Evolutionary conservation across 768 basidiomycete species (phyloP), one percentile per base, ranked within the genome.

Genomic region (Naganishia onofrii): DNA sequence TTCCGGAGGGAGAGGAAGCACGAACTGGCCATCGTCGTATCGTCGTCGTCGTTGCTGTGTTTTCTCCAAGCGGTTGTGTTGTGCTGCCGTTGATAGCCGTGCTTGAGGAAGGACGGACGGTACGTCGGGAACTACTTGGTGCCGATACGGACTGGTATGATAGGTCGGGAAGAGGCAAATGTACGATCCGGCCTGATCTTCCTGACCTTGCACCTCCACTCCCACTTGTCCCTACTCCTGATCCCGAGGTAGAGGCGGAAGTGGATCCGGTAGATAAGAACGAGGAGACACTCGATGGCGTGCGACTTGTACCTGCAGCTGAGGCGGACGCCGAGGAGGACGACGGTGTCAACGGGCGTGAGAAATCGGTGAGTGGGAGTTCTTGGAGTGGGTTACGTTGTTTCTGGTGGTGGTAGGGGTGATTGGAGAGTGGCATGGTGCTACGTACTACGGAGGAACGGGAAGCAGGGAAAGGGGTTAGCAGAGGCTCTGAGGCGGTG

Each of bases 331-430:
- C 29, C 34, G 57, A 34, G 3, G 55, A 21, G 21, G 23, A 26
- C 1, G 60, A 44, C 29, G 60, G 42, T 17, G 60, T 13, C 5
- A 4, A 17, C 9, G 60, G 28, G 2, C 60, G 60, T 6, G 26
- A 26, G 42, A 46, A 63, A 17, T 31, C 42, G 17, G n/a, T 3
- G 23, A 63, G n/a, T 10, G 60, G 60, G 13, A 63, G n/a, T 44
- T 63, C 60, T 26, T 23, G 23, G 1, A 63, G 38, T 17, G 60
- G 60, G 60, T 63, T 63, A 13, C 60, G 60, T 15, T 38, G 60
- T 44, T 63, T 63, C 5, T 13, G 23, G 19, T 28, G 60, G 23
- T 26, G 34, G 34, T 36, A 12, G 34, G 4, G 34, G 34, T 36
- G n/a, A n/a, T n/a, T n/a, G 9, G 21, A 15, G 21, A 29, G 10